Evolutionary conservation across 306 rosid species (phyloP).

Genomic region (Quillaja saponaria): DNA sequence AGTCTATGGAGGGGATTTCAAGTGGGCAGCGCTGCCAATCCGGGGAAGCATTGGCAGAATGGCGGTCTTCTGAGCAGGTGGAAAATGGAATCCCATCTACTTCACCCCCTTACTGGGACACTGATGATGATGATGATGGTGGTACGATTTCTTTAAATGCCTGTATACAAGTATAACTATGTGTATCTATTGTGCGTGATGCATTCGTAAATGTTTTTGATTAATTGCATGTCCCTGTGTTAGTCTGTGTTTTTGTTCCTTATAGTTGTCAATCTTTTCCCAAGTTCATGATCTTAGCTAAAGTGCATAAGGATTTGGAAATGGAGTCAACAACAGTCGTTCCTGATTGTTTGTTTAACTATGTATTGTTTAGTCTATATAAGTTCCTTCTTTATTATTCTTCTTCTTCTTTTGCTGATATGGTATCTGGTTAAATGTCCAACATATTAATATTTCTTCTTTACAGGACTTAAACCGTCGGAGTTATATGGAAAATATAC

Average conservation of each 20-base stretch:
- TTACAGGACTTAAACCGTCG: conserved; percentile 82
- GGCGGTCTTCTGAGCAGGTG: conserved; percentile 99
- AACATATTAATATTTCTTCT: conserved; percentile 21
- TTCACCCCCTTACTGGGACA: conserved; percentile 97
- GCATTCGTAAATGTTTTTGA: no score
- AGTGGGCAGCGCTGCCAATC: conserved; percentile 77
- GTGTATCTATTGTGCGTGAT: no score
- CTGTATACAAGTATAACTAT: no score
- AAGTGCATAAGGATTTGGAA: no score
- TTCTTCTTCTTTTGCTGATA: background rate
- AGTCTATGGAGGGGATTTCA: conserved; percentile 67
- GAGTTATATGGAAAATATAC: conserved; percentile 85
- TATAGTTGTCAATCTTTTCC: background rate
- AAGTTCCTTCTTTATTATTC: background rate
- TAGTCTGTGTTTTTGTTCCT: background rate
- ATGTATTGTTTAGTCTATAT: no score
- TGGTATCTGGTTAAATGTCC: conserved; percentile 17
- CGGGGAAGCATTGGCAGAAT: conserved; percentile 91
- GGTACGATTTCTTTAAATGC: conserved; percentile 38
- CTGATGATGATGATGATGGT: conserved; percentile 85
- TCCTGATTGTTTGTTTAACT: background rate
- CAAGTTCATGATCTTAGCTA: no score
- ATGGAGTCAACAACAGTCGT: no score
- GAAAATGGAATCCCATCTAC: conserved; percentile 91
- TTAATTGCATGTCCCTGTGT: background rate